Conservation (phyloP, 2,329 filamentous ascomycete genomes). For the Pestalotiopsis sp. region DNA sequence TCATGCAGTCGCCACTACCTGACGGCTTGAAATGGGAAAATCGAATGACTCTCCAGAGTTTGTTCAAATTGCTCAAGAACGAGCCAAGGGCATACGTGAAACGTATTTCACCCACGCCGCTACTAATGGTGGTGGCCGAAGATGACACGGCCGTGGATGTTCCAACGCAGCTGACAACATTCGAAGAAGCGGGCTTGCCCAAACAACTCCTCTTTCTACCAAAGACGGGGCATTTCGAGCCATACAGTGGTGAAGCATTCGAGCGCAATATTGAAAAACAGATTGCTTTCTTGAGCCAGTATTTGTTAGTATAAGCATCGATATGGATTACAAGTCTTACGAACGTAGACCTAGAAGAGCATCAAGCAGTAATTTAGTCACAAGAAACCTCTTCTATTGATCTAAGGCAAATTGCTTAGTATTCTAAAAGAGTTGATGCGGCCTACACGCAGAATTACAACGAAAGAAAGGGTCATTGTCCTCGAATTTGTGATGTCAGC, state of each 20-base stretch:
- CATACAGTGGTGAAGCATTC: constrained; percentile 22
- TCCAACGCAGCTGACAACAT: constrained; percentile 37
- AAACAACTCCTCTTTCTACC: constrained; percentile 39
- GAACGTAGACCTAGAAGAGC: no score
- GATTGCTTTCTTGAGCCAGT: neutral
- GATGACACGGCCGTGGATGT: constrained; percentile 24
- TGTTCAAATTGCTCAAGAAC: constrained; percentile 11
- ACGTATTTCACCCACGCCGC: constrained; percentile 38
- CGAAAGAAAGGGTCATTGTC: no score
- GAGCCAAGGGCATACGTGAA: constrained; percentile 32
- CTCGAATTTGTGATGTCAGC: no score
- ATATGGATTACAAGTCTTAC: no score
- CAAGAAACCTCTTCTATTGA: no score
- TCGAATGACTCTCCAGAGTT: neutral
- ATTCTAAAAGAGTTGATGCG: no score
- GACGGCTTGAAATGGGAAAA: neutral
- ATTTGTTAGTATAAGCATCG: neutral
- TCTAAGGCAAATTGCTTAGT: no score
- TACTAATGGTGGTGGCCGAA: constrained; percentile 36
- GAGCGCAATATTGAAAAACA: neutral
- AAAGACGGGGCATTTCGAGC: constrained; percentile 41
- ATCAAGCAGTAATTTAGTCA: no score
- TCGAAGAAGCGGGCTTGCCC: constrained; percentile 37
- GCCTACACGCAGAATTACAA: no score
- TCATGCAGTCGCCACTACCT: neutral